These are phyloP conservation scores for Pelargonium australe DNA, from an alignment of 441 rosid genomes.

Conservation along the genomic window DNA sequence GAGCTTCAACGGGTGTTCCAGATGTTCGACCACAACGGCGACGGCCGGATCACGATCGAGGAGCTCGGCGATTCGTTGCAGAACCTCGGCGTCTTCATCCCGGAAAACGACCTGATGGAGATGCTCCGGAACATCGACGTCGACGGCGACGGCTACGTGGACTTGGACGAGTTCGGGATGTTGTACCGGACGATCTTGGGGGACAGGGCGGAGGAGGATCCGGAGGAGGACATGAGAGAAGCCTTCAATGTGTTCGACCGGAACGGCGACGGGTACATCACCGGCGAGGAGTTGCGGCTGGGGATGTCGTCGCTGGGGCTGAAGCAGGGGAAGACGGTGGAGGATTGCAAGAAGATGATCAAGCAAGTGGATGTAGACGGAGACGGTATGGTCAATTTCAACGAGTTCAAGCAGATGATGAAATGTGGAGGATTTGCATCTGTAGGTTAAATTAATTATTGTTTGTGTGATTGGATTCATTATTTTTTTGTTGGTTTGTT, in stretches of 20 bases:
- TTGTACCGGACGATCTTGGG: slow-evolving; percentile 8
- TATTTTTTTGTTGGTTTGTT: too few species aligned
- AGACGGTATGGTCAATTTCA: neutral
- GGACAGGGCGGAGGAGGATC: slow-evolving; percentile 2
- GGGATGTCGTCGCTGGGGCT: slow-evolving; percentile 16
- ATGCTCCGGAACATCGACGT: slow-evolving; percentile 9
- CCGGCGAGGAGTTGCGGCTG: slow-evolving; percentile 14
- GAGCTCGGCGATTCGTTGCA: slow-evolving; percentile 14
- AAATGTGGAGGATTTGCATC: neutral
- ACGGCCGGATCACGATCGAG: slow-evolving; percentile 15
- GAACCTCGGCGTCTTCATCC: slow-evolving; percentile 7
- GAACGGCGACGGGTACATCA: slow-evolving; percentile 18
- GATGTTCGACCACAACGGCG: slow-evolving; percentile 11
- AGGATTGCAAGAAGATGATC: neutral
- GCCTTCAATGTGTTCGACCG: slow-evolving; percentile 20
- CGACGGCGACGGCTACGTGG: slow-evolving; percentile 13
- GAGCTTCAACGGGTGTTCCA: neutral
- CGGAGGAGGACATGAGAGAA: slow-evolving; percentile 17
- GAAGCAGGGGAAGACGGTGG: neutral
- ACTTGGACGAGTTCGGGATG: slow-evolving; percentile 14
- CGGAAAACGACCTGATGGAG: slow-evolving; percentile 12
- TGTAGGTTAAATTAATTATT: too few species aligned
- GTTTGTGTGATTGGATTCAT: too few species aligned
- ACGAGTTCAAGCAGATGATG: slow-evolving; percentile 1
- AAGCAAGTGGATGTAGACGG: slow-evolving; percentile 15